Percentiles rank a stretch among this genome's conserved stretches.
These are phyloP conservation scores for Chrysanthemum lavandulifolium DNA, from an alignment of 129 eudicot species.

Conservation along the genomic window DNA sequence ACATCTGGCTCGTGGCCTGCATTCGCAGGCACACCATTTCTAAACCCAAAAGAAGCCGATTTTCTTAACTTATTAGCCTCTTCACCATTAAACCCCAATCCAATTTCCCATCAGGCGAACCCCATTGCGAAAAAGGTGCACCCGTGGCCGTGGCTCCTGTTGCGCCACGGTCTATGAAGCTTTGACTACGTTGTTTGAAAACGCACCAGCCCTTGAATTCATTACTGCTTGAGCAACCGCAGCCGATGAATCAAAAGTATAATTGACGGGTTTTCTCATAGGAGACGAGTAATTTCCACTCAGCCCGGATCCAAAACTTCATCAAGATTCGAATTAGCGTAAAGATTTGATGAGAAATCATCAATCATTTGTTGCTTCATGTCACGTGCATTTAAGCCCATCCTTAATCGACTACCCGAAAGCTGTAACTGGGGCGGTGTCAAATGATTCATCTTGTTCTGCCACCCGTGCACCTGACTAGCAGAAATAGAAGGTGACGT, in stretches of 20 bases:
- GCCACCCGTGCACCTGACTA: conserved; percentile 50
- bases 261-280: conserved; percentile 43
- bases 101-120: conserved; percentile 73
- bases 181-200: conserved; percentile 79
- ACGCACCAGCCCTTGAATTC: conserved; percentile 69
- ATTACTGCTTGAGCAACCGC: conserved; percentile 85
- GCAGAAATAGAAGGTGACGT: conserved; percentile 58
- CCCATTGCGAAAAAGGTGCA: conserved; percentile 53
- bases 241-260: conserved; percentile 64
- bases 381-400: conserved; percentile 65
- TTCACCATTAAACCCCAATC: conserved; percentile 76
- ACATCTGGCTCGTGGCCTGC: conserved; percentile 66
- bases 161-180: conserved; percentile 59
- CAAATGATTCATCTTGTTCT: conserved; percentile 39
- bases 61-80: conserved; percentile 65
- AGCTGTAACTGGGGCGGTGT: conserved; percentile 67
- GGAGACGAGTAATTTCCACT: conserved; percentile 55
- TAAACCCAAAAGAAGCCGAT: conserved; percentile 75
- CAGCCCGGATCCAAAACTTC: conserved; percentile 43
- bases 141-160: conserved; percentile 48
- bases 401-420: conserved; percentile 74
- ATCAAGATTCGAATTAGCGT: conserved; percentile 48
- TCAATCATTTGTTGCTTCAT: conserved; percentile 64
- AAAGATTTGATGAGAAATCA: conserved; percentile 40
- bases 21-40: conserved; percentile 42